These are phyloP conservation scores for Leersia perrieri DNA, from an alignment of 176 grass and related monocot species.

Conservation along the genomic window DNA sequence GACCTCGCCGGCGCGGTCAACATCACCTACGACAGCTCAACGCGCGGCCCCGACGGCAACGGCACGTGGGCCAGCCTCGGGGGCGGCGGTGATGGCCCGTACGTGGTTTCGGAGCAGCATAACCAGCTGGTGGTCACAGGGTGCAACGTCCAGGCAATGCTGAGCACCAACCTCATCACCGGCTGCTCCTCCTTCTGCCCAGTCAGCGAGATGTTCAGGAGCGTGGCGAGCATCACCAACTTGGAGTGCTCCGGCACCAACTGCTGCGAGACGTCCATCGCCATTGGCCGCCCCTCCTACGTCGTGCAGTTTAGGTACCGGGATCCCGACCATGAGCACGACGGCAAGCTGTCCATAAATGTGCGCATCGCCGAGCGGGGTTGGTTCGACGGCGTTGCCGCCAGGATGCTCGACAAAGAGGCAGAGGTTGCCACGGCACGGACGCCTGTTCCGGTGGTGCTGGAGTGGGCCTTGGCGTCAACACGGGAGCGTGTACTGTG, in stretches of 20 bases:
- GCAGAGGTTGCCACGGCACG: background rate
- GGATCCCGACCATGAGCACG: background rate
- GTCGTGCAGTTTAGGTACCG: background rate
- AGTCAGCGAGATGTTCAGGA: background rate
- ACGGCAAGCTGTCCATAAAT: rapidly evolving
- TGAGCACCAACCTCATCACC: background rate
- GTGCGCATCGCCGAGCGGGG: slow-evolving; percentile 20
- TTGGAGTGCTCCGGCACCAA: background rate
- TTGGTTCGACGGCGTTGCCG: slow-evolving; percentile 5
- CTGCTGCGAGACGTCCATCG: slow-evolving; percentile 27
- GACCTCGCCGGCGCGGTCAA: background rate
- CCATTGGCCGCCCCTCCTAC: slow-evolving; percentile 22
- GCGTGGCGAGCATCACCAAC: background rate
- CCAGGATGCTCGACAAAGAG: background rate
- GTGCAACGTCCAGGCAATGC: slow-evolving; percentile 27
- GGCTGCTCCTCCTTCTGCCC: slow-evolving; percentile 34
- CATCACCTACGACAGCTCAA: background rate
- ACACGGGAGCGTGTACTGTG: background rate
- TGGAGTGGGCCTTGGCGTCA: slow-evolving; percentile 13
- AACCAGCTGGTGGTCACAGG: slow-evolving; percentile 1
- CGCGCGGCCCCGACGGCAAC: background rate
- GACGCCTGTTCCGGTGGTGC: slow-evolving; percentile 12
- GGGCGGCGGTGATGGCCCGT: background rate
- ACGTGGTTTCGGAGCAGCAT: background rate
- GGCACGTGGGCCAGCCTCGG: background rate